Base-by-base conservation (phyloP, 2,329 filamentous ascomycete genomes). In the Fusarium sp. region DNA sequence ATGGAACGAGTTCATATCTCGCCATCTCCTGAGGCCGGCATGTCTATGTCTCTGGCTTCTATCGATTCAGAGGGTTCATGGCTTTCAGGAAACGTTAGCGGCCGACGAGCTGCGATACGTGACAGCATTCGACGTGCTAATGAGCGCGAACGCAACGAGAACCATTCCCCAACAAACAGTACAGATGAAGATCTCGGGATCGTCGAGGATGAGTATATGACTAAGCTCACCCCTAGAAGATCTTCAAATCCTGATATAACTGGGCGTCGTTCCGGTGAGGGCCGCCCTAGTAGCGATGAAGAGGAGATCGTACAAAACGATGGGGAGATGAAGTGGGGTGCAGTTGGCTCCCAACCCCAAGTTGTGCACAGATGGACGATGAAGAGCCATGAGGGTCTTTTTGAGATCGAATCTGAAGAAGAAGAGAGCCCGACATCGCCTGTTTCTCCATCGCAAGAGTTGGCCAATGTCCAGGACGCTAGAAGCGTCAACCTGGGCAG, bases 61-160 rank as follows among this genome's bases (percentile, higher is more conserved):
- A 93, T 98, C 63, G 96, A 98, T 77, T 98, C 94, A 0, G 96
- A 99, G 82, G 96, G 88, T 7, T 98, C 94, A 1, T 99, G 96
- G 96, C 89, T 99, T 46, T 96, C 94, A 6, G 94, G 95, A 18
- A 90, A 91, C 60, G 80, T 84, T 52, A 86, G 84, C 70, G 84
- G 83, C 75, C 80, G 84, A 69, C 79, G 81, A 30, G 84, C 84
- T 59, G 78, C 84, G 76, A 79, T 88, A 76, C 75, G 84, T 32
- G 80, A 79, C 65, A 83, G 79, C 74, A 78, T 79, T 45, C 68
- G 74, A 32, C 75, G 77, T 34, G 74, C 75, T 43, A 79, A 76
- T 49, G 76, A 73, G 27, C 76, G 72, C 32, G 77, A 79, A 29
- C 71, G 67, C 15, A 62, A 65, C 13, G 64, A 49, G 47, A 74